These are phyloP conservation scores for Penicillium atrosanguineum DNA, from an alignment of 495 filamentous ascomycete species.

Conservation along the genomic window DNA sequence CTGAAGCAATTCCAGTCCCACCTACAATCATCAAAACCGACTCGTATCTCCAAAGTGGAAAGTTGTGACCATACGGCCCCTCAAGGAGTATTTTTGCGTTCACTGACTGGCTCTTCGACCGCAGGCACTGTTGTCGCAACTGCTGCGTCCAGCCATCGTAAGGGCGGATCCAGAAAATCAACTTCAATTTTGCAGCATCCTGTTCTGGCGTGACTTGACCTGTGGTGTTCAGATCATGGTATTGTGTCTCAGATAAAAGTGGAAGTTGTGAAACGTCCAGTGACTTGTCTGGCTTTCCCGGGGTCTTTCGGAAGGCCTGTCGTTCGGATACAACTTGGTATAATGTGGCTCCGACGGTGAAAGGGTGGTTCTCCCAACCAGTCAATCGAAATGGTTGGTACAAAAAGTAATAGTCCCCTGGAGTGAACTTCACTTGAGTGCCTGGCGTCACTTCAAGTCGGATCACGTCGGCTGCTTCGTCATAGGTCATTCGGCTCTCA, in stretches of 20 bases:
- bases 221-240: background rate
- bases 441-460: conserved; percentile 43
- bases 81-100: conserved; percentile 47
- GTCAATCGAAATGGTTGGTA: conserved; percentile 49
- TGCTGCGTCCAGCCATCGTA: conserved; percentile 50
- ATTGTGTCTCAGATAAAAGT: conserved; percentile 25
- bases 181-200: conserved; percentile 7
- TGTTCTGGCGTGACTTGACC: background rate
- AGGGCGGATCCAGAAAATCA: conserved; percentile 47
- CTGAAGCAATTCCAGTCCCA: conserved; percentile 57
- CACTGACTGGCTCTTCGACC: conserved; percentile 12
- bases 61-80: conserved; percentile 56
- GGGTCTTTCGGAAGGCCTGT: background rate
- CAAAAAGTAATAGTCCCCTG: conserved; percentile 57
- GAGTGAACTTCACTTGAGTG: conserved; percentile 32
- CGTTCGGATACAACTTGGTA: conserved; percentile 13
- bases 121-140: conserved; percentile 39
- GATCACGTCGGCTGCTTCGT: conserved; percentile 49
- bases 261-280: conserved; percentile 32
- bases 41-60: conserved; percentile 48
- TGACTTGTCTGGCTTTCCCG: conserved; percentile 1
- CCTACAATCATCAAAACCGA: conserved; percentile 57
- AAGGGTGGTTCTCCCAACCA: conserved; percentile 61
- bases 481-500: conserved; percentile 41
- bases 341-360: conserved; percentile 51